A percentile compares a stretch with the other conserved stretches of the same genome.
Evolutionary conservation across 1,139 yeast genomes (phyloP).

Genomic region (Diutina catenulata): DNA sequence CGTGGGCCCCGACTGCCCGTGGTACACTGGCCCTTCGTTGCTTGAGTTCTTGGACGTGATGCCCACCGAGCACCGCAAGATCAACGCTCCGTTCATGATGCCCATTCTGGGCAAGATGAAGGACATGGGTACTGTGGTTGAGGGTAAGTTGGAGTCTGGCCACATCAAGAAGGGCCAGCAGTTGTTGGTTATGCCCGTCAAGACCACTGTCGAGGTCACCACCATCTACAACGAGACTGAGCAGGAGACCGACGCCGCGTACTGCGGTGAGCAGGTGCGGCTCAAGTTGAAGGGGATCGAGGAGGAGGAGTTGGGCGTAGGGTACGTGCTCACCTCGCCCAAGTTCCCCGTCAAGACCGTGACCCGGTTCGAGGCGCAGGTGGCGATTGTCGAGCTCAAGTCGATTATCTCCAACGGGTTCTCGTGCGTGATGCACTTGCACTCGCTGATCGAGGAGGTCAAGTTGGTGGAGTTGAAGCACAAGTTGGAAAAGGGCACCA

Average conservation of each 20-base stretch:
- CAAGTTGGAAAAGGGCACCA: constrained; percentile 92
- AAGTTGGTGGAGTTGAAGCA: constrained; percentile 72
- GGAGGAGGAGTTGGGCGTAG: constrained; percentile 89
- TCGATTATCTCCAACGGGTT: constrained; percentile 91
- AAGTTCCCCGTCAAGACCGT: constrained; percentile 87
- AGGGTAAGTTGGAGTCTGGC: constrained; percentile 92
- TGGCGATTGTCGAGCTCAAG: constrained; percentile 92
- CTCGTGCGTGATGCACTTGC: constrained; percentile 97
- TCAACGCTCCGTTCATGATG: constrained; percentile 93
- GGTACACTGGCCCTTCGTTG: constrained; percentile 91
- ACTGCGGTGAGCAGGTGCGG: constrained; percentile 95
- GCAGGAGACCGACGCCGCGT: constrained; percentile 82
- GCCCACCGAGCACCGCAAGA: constrained; percentile 73
- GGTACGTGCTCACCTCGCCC: constrained; percentile 81
- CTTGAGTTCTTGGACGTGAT: constrained; percentile 80
- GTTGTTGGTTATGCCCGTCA: constrained; percentile 88
- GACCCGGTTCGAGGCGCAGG: constrained; percentile 86
- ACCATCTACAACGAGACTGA: constrained; percentile 91
- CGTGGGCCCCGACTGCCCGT: constrained; percentile 66
- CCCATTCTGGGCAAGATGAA: constrained; percentile 93
- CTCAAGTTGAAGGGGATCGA: constrained; percentile 89
- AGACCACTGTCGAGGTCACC: constrained; percentile 67
- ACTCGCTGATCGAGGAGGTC: constrained; percentile 96
- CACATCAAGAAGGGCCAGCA: constrained; percentile 70
- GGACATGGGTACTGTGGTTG: constrained; percentile 93